Evolutionary conservation across 495 filamentous ascomycete species (phyloP), one percentile per base, ranked within the genome.

Genomic region (Podospora pseudocomata): DNA sequence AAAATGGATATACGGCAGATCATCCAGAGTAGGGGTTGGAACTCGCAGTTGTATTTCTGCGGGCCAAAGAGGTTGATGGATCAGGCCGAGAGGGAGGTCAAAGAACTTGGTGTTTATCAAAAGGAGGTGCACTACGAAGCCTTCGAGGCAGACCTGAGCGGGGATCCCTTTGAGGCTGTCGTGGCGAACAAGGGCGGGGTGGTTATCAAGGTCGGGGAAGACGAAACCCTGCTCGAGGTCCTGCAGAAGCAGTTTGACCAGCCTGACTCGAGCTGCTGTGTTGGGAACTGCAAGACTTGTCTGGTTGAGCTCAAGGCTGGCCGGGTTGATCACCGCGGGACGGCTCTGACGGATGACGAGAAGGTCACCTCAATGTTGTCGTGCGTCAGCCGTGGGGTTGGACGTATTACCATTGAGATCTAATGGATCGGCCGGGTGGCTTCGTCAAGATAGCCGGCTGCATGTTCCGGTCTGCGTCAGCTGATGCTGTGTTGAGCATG

Each of bases 231-330:
- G 7, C 72, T 84, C 4, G 80, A 84, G 69, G 76, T 79, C 15
- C 66, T 84, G 34, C 73, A 77, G 65, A 70, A 63, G 30, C 64
- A 76, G 16, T 82, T 83, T 65, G 81, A 71, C 2, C 77, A 78
- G 20, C 78, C 86, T 0, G 80, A 80, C 28, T 82, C 76, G 39
- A 85, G 82, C 61, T 88, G 86, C 74, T 82, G 84, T 74, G 82
- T 83, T 5, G 86, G 86, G 0, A 88, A 87, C 70, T 88, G 86
- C 65, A 86, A 85, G 3, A 87, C 85, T n/a, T 88, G 86, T 71
- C 77, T 73, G 67, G 79, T 88, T 20, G 67, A 64, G 16, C 70
- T 87, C 58, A 82, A 76, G 73, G 75, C 69, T 3, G 86, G 86
- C 6, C 67, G 75, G 62, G 82, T 88, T 13, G 82, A 86, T 16